Percentiles rank a stretch among this genome's conserved stretches.
Evolutionary conservation across 1,139 yeast genomes (phyloP).

Genomic region (Candida mesenterica): DNA sequence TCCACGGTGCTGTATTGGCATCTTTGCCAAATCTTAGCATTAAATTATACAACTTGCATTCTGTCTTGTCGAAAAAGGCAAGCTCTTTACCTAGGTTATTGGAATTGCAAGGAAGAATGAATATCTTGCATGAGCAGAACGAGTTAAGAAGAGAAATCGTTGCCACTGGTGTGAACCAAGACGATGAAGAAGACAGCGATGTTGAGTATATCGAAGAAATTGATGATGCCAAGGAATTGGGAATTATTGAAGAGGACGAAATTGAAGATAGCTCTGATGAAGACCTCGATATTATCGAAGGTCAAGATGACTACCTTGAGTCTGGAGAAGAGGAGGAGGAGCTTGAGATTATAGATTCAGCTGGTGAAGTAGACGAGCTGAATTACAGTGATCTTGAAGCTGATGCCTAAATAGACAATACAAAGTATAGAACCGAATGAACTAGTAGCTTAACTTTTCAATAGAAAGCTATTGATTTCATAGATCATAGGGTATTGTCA

Average conservation of each 20-base stretch:
- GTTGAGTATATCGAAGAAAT: conserved; percentile 43
- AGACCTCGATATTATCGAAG: conserved; percentile 20
- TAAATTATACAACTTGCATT: conserved; percentile 72
- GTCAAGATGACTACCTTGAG: conserved; percentile 17
- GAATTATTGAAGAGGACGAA: conserved; percentile 22
- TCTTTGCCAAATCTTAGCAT: conserved; percentile 67
- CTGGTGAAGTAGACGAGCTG: conserved; percentile 24
- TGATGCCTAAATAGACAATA: conserved; percentile 15
- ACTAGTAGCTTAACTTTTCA: conserved; percentile 2
- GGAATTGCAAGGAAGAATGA: conserved; percentile 80
- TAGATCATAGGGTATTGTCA: too few relatives aligned
- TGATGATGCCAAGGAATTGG: conserved; percentile 35
- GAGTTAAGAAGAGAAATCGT: conserved; percentile 61
- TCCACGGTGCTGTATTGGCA: conserved; percentile 80
- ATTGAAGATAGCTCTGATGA: conserved; percentile 20
- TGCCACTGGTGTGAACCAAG: conserved; percentile 18
- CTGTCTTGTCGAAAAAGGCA: conserved; percentile 73
- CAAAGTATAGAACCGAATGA: conserved; percentile 1
- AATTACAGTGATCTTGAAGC: conserved; percentile 31
- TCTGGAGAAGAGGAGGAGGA: conserved; percentile 18
- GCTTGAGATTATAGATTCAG: conserved; percentile 17
- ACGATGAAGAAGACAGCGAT: conserved; percentile 33
- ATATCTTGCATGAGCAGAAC: conserved; percentile 67
- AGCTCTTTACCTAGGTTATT: conserved; percentile 73
- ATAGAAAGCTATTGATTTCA: too few relatives aligned